Conservation (phyloP, 805 yeast species). For the Wickerhamomyces strasburgensis region DNA sequence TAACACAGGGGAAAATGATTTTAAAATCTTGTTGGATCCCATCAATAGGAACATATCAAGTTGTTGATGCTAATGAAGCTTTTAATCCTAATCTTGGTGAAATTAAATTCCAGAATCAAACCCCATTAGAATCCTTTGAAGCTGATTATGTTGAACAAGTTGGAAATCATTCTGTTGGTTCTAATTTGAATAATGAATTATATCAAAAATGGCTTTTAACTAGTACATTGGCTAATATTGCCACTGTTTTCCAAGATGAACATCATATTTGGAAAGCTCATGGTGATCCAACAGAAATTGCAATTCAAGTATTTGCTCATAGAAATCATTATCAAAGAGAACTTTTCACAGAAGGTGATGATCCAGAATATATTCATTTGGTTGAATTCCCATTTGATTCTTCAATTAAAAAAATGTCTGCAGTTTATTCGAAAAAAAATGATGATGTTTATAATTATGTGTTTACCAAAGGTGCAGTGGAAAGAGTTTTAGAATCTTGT, state of each 20-base stretch:
- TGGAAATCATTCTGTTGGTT: conserved; percentile 2
- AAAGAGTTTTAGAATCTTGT: conserved; percentile 57
- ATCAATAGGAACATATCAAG: conserved; percentile 49
- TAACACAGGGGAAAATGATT: conserved; percentile 77
- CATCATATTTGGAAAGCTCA: conserved; percentile 61
- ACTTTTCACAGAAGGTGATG: conserved; percentile 34
- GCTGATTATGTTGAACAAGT: conserved; percentile 11
- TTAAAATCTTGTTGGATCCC: conserved; percentile 70
- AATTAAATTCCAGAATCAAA: conserved; percentile 17
- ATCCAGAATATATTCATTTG: conserved; percentile 31
- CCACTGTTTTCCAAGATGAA: conserved; percentile 52
- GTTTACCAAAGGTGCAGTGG: conserved; percentile 74
- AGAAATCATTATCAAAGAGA: conserved; percentile 50
- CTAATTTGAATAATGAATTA: conserved; percentile 5
- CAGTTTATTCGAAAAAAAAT: conserved; percentile 40
- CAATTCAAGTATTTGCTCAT: conserved; percentile 72
- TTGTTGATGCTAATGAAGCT: conserved; percentile 53
- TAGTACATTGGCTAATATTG: conserved; percentile 78
- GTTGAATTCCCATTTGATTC: conserved; percentile 76
- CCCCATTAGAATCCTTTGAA: conserved; percentile 22
- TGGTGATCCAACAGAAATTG: conserved; percentile 89
- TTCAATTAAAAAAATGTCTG: conserved; percentile 66
- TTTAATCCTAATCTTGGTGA: conserved; percentile 60
- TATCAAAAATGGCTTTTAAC: conserved; percentile 48
- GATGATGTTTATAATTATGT: conserved; percentile 28